Evolutionary conservation across 2,329 filamentous ascomycete species (phyloP), one percentile per base, ranked within the genome.

Genomic region (Onygena corvina): DNA sequence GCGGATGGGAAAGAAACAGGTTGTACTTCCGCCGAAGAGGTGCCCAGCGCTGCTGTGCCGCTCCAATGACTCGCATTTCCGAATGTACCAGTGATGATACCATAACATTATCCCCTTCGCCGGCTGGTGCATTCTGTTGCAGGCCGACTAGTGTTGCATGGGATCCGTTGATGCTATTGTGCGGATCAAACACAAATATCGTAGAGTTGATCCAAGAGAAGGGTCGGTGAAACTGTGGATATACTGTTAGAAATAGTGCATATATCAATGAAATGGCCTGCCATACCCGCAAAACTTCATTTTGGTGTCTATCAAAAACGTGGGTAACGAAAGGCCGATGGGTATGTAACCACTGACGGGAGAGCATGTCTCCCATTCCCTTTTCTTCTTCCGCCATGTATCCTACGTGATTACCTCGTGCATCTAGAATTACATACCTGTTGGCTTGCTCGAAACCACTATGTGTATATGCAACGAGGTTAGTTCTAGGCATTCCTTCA

Each of bases 391-490:
- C 79, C 27, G 77, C 79, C 59, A 83, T 74, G 56, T 79, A 82
- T 9, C 79, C 79, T 36, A 82, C 70, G 54, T 80, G 79, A 51
- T 77, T 75, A 4, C 79, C 79, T 48, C 75, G 69, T 1, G 77
- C 77, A 63, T 81, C 76, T 71, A 81, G 75, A 45, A 83, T 80
- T 11, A 80, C 72, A 59, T 83, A 83, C 60, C 73, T 72, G 58
- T 82, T 82, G 9, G 79, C 78, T 60, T 83, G 79, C 61, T 83
- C 79, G 55, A 81, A 81, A 1, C 79, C 79, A 53, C 67, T 70
- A 20, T n/a, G 30, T 51, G 50, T 31, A n/a, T n/a, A 18, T 8
- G 9, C 25, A 16, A 46, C 27, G 1, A 29, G 25, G n/a, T 46
- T 47, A 45, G 40, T 23, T 11, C 9, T 3, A 7, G 6, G 11